These are phyloP conservation scores for Echria macrotheca DNA, from an alignment of 495 filamentous ascomycete genomes.

Conservation along the genomic window DNA sequence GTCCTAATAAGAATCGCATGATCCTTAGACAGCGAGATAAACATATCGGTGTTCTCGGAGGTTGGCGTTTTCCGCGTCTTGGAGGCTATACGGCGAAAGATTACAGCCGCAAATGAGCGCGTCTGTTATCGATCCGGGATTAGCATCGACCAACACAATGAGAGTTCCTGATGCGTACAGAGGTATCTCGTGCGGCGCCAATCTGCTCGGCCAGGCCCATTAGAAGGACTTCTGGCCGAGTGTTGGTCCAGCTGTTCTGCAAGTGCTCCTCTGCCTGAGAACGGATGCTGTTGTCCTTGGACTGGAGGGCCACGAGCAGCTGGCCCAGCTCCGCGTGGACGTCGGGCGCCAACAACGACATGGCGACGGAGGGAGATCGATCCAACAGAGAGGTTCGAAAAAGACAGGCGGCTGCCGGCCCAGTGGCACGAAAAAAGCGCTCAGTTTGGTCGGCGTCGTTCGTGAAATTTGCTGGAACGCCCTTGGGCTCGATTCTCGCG, in stretches of 20 bases:
- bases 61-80: conserved; percentile 72
- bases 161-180: too few relatives aligned
- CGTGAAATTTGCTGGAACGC: too few relatives aligned
- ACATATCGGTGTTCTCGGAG: conserved; percentile 73
- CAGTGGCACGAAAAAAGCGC: too few relatives aligned
- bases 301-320: conserved; percentile 79
- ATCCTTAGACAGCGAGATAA: conserved; percentile 64
- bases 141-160: conserved; percentile 2
- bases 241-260: conserved; percentile 78
- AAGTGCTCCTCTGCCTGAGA: conserved; percentile 84
- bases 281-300: conserved; percentile 81
- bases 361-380: conserved; percentile 30
- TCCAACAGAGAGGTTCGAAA: neutral
- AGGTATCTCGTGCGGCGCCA: conserved; percentile 54
- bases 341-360: conserved; percentile 81
- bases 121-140: conserved; percentile 45
- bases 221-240: conserved; percentile 76
- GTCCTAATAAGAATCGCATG: conserved; percentile 71
- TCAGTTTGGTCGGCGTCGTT: too few relatives aligned
- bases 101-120: conserved; percentile 84
- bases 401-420: too few relatives aligned
- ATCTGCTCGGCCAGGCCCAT: conserved; percentile 95
- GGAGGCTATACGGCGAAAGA: conserved; percentile 88
- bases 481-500: too few relatives aligned
- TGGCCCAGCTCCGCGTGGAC: conserved; percentile 74